phyloP scores from a whole-genome alignment of 768 basidiomycete genomes.

The Artomyces pyxidatus region DNA sequence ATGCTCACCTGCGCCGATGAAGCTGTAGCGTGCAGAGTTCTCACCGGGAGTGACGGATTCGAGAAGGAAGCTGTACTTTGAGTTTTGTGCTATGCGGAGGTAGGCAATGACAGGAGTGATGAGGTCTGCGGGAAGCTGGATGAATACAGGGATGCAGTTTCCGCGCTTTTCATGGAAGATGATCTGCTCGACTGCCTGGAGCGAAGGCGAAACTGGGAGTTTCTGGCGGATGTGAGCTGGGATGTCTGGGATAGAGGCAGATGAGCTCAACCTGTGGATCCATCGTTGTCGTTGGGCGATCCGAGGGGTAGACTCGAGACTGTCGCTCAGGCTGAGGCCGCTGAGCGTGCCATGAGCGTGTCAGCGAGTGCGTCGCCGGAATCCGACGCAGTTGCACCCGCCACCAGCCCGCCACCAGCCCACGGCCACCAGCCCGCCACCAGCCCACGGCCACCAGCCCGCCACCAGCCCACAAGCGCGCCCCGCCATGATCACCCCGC shows the following conservation, averaged over 20 bases:
- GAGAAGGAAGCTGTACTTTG: constrained; percentile 89
- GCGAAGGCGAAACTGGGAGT: constrained; percentile 60
- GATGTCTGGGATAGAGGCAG: background rate
- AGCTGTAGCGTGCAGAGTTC: constrained; percentile 88
- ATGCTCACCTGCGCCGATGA: constrained; percentile 83
- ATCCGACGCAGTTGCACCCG: background rate
- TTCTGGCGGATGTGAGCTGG: constrained; percentile 33
- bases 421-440: background rate
- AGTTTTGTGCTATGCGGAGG: constrained; percentile 84
- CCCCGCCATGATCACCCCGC: constrained; percentile 62
- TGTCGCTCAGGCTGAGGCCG: background rate
- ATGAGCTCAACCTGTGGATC: constrained; percentile 19
- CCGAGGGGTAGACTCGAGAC: background rate
- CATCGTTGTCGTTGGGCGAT: constrained; percentile 5
- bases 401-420: background rate
- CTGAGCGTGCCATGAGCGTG: background rate
- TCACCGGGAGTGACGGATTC: constrained; percentile 91
- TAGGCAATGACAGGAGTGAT: constrained; percentile 97
- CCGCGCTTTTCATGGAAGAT: constrained; percentile 76
- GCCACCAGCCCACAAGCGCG: background rate
- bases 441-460: background rate
- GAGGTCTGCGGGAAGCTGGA: constrained; percentile 91
- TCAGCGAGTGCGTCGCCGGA: too few species aligned
- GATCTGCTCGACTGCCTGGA: constrained; percentile 68
- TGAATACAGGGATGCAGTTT: constrained; percentile 89